A percentile compares a stretch with the other conserved stretches of the same genome.
phyloP scores from a whole-genome alignment of 371 early-diverging fungal genomes.

The Zopfochytrium polystomum region DNA sequence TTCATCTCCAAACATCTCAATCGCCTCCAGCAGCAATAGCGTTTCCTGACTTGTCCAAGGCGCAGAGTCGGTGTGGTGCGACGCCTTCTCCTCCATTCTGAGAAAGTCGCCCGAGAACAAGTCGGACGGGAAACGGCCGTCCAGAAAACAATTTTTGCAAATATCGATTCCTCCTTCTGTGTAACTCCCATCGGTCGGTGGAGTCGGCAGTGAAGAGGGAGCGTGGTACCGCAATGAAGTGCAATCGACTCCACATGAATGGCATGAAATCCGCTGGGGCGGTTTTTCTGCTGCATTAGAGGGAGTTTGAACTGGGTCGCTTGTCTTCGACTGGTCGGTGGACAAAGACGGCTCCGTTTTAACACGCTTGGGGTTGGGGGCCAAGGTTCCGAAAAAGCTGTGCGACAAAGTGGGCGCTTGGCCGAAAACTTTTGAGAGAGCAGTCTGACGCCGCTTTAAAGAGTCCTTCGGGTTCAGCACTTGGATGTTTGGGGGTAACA shows the following conservation, averaged over 20 bases:
- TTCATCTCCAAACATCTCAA: constrained; percentile 96
- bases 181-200: too few species aligned
- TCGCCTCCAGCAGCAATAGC: constrained; percentile 86
- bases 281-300: not conserved
- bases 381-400: too few species aligned
- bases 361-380: too few species aligned
- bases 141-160: constrained; percentile 84
- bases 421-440: too few species aligned
- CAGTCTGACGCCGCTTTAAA: too few species aligned
- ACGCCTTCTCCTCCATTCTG: constrained; percentile 54
- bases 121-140: constrained; percentile 90
- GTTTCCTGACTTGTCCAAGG: constrained; percentile 96
- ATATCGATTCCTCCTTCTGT: constrained; percentile 64
- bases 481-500: too few species aligned
- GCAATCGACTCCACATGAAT: not conserved
- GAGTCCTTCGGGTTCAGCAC: too few species aligned
- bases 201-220: too few species aligned
- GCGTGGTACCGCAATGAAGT: constrained; percentile 7
- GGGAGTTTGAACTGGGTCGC: too few species aligned
- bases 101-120: constrained; percentile 87
- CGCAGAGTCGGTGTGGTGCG: constrained; percentile 41
- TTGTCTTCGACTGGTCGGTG: too few species aligned
- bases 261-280: not conserved
- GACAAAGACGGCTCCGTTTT: too few species aligned
- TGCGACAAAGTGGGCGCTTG: too few species aligned